A percentile compares a stretch with the other conserved stretches of the same genome.
Evolutionary conservation across 371 early-diverging fungal genomes (phyloP).

Genomic region (Basidiobolus meristosporus): DNA sequence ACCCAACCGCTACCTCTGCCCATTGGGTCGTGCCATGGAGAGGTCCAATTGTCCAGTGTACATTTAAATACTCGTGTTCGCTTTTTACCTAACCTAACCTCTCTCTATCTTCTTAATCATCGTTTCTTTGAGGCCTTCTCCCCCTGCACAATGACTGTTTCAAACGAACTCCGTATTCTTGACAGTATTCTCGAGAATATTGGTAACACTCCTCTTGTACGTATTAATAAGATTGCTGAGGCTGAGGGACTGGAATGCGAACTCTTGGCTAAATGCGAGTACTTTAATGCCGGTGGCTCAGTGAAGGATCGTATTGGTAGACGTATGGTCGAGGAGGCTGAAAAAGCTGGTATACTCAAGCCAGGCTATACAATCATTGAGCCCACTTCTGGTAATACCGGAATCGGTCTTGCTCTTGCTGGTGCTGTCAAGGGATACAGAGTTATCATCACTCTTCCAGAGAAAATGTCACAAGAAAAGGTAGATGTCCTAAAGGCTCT

Average conservation of each 20-base stretch:
- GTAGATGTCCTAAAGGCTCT: slow-evolving; percentile 90
- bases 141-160: too few relatives aligned
- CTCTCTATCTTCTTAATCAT: too few relatives aligned
- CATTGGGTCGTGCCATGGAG: too few relatives aligned
- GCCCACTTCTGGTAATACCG: slow-evolving; percentile 93
- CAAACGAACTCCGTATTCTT: too few relatives aligned
- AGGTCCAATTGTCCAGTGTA: too few relatives aligned
- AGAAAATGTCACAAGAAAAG: slow-evolving; percentile 97
- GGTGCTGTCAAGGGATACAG: slow-evolving; percentile 94
- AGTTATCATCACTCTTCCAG: slow-evolving; percentile 90
- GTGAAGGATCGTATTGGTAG: slow-evolving; percentile 93
- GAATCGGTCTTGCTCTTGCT: slow-evolving; percentile 79
- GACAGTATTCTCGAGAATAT: slow-evolving; percentile 78
- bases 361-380: slow-evolving; percentile 88
- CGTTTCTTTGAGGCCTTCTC: too few relatives aligned
- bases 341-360: slow-evolving; percentile 68
- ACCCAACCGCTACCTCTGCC: too few relatives aligned
- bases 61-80: too few relatives aligned
- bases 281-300: slow-evolving; percentile 92
- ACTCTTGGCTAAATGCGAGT: slow-evolving; percentile 94
- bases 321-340: slow-evolving; percentile 90
- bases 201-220: slow-evolving; percentile 88
- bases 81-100: too few relatives aligned
- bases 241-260: slow-evolving; percentile 82
- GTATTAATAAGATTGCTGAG: slow-evolving; percentile 70